Conservation (phyloP, 257 asterid genomes). For the Primulina huaijiensis region DNA sequence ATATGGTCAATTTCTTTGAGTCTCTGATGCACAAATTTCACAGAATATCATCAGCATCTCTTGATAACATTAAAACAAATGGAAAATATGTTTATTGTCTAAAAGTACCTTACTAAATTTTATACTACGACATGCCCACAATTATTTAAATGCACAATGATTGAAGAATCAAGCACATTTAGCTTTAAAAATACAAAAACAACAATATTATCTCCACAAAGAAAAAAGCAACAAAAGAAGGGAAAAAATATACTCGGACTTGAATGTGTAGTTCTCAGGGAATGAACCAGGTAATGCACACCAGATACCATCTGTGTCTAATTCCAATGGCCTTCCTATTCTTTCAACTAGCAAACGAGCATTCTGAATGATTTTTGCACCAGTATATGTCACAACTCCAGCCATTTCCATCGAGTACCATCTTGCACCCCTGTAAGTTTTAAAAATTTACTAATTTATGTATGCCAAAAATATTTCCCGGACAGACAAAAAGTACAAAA, state of each 20-base stretch:
- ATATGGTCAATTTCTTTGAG: slow-evolving; percentile 71
- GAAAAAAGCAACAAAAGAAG: background rate
- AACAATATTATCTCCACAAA: slow-evolving; percentile 19
- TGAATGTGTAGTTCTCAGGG: slow-evolving; percentile 94
- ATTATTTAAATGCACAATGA: slow-evolving; percentile 19
- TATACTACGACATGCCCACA: slow-evolving; percentile 19
- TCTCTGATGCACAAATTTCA: slow-evolving; percentile 55
- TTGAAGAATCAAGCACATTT: slow-evolving; percentile 22
- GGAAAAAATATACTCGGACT: slow-evolving; percentile 50
- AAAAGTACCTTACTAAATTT: slow-evolving; percentile 17
- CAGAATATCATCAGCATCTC: slow-evolving; percentile 29
- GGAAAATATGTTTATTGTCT: slow-evolving; percentile 22
- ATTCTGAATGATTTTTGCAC: slow-evolving; percentile 97
- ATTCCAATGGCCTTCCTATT: slow-evolving; percentile 96
- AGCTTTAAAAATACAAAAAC: slow-evolving; percentile 10
- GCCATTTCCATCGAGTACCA: slow-evolving; percentile 99
- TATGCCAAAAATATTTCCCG: slow-evolving; percentile 19
- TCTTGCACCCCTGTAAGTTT: slow-evolving; percentile 83
- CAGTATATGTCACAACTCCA: slow-evolving; percentile 96
- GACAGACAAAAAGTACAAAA: slow-evolving; percentile 22
- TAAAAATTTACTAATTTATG: slow-evolving; percentile 16
- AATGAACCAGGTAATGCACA: slow-evolving; percentile 90
- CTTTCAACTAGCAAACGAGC: slow-evolving; percentile 94
- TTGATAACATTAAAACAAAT: slow-evolving; percentile 20
- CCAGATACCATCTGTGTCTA: slow-evolving; percentile 99